These are phyloP conservation scores for Aurifilum marmelostoma DNA, from an alignment of 2,329 filamentous ascomycete genomes.

Conservation along the genomic window DNA sequence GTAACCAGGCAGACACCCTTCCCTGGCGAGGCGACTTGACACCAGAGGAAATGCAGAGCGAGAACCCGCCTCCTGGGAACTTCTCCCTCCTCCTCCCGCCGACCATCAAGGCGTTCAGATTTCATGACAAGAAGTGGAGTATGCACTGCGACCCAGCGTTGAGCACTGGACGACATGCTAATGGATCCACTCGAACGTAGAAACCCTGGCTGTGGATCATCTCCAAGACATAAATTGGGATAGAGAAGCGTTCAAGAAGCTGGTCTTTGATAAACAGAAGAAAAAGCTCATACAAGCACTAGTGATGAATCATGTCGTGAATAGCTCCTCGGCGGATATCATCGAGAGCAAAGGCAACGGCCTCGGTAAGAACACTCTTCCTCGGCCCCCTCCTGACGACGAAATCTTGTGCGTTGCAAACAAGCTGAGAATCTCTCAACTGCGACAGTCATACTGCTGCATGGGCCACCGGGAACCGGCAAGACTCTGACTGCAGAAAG, in stretches of 20 bases:
- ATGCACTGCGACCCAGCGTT: too few species aligned
- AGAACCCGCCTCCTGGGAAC: not conserved
- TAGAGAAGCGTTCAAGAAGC: constrained; percentile 30
- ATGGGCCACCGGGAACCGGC: constrained; percentile 41
- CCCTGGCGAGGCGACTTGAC: not conserved
- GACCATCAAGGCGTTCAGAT: constrained; percentile 6
- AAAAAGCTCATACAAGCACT: constrained; percentile 38
- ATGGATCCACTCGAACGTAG: not conserved
- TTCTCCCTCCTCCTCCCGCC: constrained; percentile 7
- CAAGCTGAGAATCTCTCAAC: not conserved
- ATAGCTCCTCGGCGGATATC: constrained; percentile 37
- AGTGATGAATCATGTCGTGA: constrained; percentile 33
- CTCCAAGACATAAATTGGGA: constrained; percentile 32
- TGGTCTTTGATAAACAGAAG: constrained; percentile 31
- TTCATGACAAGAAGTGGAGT: constrained; percentile 13
- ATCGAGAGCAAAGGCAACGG: constrained; percentile 42
- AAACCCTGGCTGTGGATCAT: constrained; percentile 25
- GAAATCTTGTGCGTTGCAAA: not conserved
- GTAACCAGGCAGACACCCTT: not conserved
- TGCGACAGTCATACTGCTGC: constrained; percentile 37
- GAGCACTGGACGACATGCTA: too few species aligned
- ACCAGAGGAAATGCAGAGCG: not conserved
- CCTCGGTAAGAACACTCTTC: constrained; percentile 21
- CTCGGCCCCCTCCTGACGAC: not conserved
- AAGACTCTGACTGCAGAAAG: constrained; percentile 43